Evolutionary conservation across 495 filamentous ascomycete genomes (phyloP).

Genomic region (Aspergillus affinis): DNA sequence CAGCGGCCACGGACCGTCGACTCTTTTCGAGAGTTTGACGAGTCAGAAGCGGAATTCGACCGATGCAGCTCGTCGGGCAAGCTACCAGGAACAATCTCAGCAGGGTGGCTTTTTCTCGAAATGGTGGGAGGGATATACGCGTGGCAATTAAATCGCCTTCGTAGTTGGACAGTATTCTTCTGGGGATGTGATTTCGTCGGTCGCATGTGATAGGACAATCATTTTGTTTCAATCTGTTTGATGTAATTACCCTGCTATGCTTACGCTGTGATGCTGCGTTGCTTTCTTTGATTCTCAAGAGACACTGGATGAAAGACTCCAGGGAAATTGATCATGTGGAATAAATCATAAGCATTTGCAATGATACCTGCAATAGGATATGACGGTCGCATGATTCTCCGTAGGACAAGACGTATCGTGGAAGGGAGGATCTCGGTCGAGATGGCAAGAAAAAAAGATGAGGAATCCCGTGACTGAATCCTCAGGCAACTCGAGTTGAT

Average conservation of each 20-base stretch:
- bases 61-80: slow-evolving; percentile 40
- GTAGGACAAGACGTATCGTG: neutral
- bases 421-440: neutral
- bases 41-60: slow-evolving; percentile 51
- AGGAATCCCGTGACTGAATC: neutral
- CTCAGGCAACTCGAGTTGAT: neutral
- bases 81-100: slow-evolving; percentile 50
- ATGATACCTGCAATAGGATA: neutral
- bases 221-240: too few species aligned
- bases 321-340: neutral
- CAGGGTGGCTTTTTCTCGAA: slow-evolving; percentile 47
- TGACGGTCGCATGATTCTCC: neutral
- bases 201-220: neutral
- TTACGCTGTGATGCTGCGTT: neutral
- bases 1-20: slow-evolving; percentile 29
- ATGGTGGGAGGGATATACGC: slow-evolving; percentile 55
- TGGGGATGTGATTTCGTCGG: neutral
- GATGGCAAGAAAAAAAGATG: neutral
- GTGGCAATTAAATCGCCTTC: slow-evolving; percentile 21
- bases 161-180: neutral
- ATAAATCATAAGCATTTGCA: neutral
- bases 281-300: neutral
- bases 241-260: too few species aligned
- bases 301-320: neutral
- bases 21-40: slow-evolving; percentile 49